Percentiles rank a stretch among this genome's conserved stretches.
Conservation (phyloP, 2,329 filamentous ascomycete species). For the Aspergillus udagawae region DNA sequence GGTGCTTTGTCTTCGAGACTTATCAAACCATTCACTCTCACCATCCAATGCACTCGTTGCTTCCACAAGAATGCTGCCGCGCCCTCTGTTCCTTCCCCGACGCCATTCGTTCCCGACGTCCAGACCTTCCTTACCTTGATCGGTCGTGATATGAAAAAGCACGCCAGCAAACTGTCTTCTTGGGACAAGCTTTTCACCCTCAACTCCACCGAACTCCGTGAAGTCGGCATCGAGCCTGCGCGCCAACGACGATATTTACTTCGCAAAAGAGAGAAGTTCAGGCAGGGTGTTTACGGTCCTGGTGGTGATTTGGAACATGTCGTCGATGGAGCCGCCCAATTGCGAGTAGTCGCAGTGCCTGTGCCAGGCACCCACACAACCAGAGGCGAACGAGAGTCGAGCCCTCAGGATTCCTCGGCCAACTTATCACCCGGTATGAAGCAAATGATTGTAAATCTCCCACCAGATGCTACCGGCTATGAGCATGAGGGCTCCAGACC, state of each 20-base stretch:
- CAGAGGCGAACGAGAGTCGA: conserved; percentile 16
- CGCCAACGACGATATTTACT: conserved; percentile 79
- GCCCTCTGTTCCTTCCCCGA: conserved; percentile 62
- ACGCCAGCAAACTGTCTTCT: conserved; percentile 79
- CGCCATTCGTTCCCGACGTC: conserved; percentile 80
- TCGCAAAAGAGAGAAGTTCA: conserved; percentile 81
- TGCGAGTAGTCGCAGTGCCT: conserved; percentile 56
- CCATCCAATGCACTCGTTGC: conserved; percentile 34
- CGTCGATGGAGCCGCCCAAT: conserved; percentile 55
- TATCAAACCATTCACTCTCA: conserved; percentile 19
- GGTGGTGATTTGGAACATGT: conserved; percentile 80
- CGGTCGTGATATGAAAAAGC: conserved; percentile 77
- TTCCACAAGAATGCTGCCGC: conserved; percentile 39
- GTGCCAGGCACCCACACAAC: conserved; percentile 29
- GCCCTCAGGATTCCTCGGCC: conserved; percentile 43
- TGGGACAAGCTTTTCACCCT: conserved; percentile 90
- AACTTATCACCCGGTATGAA: conserved; percentile 53
- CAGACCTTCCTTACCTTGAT: conserved; percentile 85
- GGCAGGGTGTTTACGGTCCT: conserved; percentile 70
- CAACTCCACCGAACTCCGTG: conserved; percentile 70
- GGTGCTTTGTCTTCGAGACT: conserved; percentile 23
- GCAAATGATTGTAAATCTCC: conserved; percentile 59
- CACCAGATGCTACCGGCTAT: conserved; percentile 54
- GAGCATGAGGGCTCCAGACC: conserved; percentile 40
- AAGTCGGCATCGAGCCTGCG: conserved; percentile 81